A percentile compares a stretch with the other conserved stretches of the same genome.
phyloP scores from a whole-genome alignment of 208 protist genomes.

The Acanthamoeba triangularis region DNA sequence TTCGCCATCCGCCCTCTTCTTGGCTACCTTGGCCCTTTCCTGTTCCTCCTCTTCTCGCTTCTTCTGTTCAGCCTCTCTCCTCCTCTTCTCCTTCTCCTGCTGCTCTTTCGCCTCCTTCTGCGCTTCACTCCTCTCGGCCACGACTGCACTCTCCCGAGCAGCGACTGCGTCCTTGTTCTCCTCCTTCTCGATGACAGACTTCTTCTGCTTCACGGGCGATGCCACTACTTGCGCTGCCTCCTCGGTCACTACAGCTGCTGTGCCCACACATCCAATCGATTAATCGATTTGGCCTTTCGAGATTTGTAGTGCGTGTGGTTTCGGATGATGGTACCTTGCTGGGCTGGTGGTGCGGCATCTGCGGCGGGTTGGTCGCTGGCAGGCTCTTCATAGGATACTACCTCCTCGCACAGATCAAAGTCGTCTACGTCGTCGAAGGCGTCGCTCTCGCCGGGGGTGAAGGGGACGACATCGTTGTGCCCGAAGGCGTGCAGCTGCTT shows the following conservation, averaged over 20 bases:
- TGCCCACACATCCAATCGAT: no score
- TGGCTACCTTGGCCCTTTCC: neutral
- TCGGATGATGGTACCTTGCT: neutral
- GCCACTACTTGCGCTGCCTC: no score
- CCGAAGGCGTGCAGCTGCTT: constrained; percentile 46
- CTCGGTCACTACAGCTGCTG: no score
- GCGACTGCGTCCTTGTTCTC: neutral
- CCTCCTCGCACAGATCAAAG: constrained; percentile 37
- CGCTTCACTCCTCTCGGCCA: no score
- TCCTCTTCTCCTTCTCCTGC: neutral
- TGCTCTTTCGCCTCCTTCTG: neutral
- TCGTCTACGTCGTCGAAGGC: neutral
- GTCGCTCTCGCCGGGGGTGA: neutral
- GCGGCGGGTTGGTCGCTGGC: neutral
- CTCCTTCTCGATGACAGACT: neutral
- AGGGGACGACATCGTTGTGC: neutral
- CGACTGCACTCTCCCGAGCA: neutral
- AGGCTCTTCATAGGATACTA: neutral
- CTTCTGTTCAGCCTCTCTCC: neutral
- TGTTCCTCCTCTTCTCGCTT: neutral
- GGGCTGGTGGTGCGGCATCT: neutral
- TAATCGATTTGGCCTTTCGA: neutral
- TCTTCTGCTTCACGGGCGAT: neutral
- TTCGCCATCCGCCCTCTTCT: neutral
- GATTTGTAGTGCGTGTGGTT: neutral